phyloP scores from a whole-genome alignment of 768 basidiomycete species.

The Hydnum rufescens region DNA sequence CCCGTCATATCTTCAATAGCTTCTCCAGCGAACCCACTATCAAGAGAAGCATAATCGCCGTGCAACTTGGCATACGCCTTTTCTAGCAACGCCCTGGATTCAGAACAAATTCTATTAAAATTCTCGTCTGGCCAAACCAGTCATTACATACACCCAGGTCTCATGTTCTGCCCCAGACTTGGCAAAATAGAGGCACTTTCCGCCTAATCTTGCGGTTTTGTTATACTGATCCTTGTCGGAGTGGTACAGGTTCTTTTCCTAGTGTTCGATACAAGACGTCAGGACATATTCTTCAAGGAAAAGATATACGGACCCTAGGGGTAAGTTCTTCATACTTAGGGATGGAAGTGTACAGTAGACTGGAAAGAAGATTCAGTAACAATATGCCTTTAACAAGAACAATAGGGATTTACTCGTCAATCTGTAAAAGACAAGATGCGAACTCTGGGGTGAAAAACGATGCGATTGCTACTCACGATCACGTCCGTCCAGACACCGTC shows the following conservation, averaged over 20 bases:
- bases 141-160: constrained; percentile 29
- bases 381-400: background rate
- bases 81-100: constrained; percentile 26
- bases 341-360: constrained; percentile 29
- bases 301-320: constrained; percentile 3
- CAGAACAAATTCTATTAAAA: background rate
- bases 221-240: constrained; percentile 30
- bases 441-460: background rate
- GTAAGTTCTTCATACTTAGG: constrained; percentile 34
- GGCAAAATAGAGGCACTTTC: constrained; percentile 31
- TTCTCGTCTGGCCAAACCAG: background rate
- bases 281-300: background rate
- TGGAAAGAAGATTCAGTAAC: constrained; percentile 11
- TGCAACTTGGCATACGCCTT: constrained; percentile 41
- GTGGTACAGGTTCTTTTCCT: constrained; percentile 30
- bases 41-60: constrained; percentile 28
- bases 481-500: constrained; percentile 32
- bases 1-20: constrained; percentile 40
- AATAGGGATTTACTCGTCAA: constrained; percentile 30
- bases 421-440: constrained; percentile 7
- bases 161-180: constrained; percentile 25
- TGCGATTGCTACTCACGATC: constrained; percentile 15
- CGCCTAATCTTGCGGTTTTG: constrained; percentile 26
- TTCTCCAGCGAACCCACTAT: constrained; percentile 26
- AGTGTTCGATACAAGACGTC: background rate